Percentiles rank a stretch among this genome's conserved stretches.
phyloP scores from a whole-genome alignment of 176 grass and related monocot species.

The Guadua angustifolia region DNA sequence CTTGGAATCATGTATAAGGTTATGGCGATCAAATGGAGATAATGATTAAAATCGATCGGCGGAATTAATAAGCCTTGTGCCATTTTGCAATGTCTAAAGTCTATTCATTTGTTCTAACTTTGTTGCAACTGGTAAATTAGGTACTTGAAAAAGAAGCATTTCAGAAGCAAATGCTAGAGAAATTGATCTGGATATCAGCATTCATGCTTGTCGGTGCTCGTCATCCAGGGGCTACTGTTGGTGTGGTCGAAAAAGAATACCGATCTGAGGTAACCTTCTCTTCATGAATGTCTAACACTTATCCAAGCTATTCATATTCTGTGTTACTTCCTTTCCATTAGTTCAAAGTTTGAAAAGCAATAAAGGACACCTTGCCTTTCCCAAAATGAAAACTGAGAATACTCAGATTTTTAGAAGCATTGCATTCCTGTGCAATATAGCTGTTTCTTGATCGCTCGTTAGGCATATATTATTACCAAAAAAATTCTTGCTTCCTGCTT shows the following conservation, averaged over 20 bases:
- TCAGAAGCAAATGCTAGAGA: slow-evolving; percentile 96
- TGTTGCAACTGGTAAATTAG: slow-evolving; percentile 41
- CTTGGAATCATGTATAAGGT: neutral
- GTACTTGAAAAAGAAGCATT: slow-evolving; percentile 88
- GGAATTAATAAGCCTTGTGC: neutral
- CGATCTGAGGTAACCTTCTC: slow-evolving; percentile 59
- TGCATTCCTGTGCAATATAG: neutral
- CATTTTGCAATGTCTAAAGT: neutral
- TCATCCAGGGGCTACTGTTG: slow-evolving; percentile 83
- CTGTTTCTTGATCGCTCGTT: neutral
- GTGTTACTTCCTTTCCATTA: neutral
- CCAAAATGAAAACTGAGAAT: neutral
- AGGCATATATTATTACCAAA: no score
- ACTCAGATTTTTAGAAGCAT: neutral
- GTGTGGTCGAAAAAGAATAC: slow-evolving; percentile 76
- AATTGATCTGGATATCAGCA: slow-evolving; percentile 94
- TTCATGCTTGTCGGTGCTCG: slow-evolving; percentile 98
- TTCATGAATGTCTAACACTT: neutral
- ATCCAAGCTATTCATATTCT: neutral
- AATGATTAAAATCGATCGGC: neutral
- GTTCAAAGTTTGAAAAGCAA: neutral
- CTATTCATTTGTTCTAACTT: neutral
- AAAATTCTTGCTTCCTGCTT: no score
- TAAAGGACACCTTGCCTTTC: neutral
- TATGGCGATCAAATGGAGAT: neutral